These are phyloP conservation scores for Salix purpurea DNA, from an alignment of 345 rosid genomes.

Conservation along the genomic window DNA sequence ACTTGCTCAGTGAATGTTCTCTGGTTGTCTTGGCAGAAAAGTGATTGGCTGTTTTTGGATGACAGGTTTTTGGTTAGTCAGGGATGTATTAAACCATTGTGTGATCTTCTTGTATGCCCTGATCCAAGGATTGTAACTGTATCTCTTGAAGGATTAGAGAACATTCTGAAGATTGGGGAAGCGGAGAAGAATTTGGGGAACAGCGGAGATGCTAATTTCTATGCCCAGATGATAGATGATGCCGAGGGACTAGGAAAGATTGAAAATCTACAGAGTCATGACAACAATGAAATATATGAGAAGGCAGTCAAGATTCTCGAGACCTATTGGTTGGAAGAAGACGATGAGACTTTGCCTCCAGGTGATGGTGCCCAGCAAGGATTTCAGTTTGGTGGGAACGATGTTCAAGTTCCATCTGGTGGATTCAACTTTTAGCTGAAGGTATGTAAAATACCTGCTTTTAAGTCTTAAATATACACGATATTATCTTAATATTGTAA, in stretches of 20 bases:
- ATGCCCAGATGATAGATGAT: slow-evolving; percentile 19
- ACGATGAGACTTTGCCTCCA: slow-evolving; percentile 16
- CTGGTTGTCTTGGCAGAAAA: background rate
- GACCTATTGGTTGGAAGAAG: slow-evolving; percentile 24
- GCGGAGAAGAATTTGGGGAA: slow-evolving; percentile 17
- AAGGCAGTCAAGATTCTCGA: slow-evolving; percentile 25
- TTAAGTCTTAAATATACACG: too few relatives aligned
- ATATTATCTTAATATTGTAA: background rate
- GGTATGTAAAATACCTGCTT: slow-evolving; percentile 3
- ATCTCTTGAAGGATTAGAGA: slow-evolving; percentile 28
- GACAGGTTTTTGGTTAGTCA: slow-evolving; percentile 23
- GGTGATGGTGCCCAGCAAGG: slow-evolving; percentile 18
- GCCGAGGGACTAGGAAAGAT: slow-evolving; percentile 21
- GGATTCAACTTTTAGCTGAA: slow-evolving; percentile 25
- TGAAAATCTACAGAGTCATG: slow-evolving; percentile 24
- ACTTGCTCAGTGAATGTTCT: background rate
- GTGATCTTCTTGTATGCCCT: slow-evolving; percentile 31
- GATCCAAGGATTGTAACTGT: slow-evolving; percentile 31
- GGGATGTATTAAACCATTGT: slow-evolving; percentile 27
- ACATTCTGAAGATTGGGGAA: slow-evolving; percentile 26
- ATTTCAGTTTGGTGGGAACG: slow-evolving; percentile 11
- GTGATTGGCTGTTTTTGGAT: background rate
- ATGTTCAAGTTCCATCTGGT: slow-evolving; percentile 14
- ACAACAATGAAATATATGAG: slow-evolving; percentile 22
- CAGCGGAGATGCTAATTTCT: slow-evolving; percentile 15